Evolutionary conservation across 2,329 filamentous ascomycete genomes (phyloP), one percentile per base, ranked within the genome.

Genomic region (Ramularia endophylla): DNA sequence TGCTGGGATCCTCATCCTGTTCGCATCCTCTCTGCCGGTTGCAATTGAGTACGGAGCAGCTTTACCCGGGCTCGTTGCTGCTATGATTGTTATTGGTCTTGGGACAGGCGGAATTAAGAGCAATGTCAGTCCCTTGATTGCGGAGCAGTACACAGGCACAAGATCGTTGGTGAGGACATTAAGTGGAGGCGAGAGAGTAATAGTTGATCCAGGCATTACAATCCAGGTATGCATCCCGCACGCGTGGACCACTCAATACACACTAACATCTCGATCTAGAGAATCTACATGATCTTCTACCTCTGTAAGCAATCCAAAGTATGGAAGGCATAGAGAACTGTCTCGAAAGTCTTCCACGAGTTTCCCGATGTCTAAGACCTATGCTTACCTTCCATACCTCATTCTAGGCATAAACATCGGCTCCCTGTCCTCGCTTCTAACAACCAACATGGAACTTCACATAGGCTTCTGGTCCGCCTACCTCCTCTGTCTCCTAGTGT

Each of bases 91-190:
- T 53, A 75, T 87, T 58, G 83, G 83, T 15, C 59, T 85, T 17
- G 84, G 84, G 28, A 85, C 83, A 1, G 84, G 84, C 44, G 82
- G 85, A 55, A 87, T 88, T 75, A 89, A 88, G 70, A 75, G 81
- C 51, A 88, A 88, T 56, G 83, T 88, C 31, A 65, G 62, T 13
- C 68, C 69, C 1, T 47, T 72, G 30, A 67, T 71, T 34, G 69
- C 68, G 3, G 69, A 72, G 51, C 69, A 72, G 50, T 65, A 69
- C 27, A 58, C 54, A 9, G 41, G 45, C 18, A 49, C 44, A 8
- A 63, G 56, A 16, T 58, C 62, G 0, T 65, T 61, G 41, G 54
- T 71, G 31, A 64, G 60, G 43, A 57, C 52, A 2, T 40, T 65
- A 17, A 46, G 65, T 51, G 62, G 40, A 56, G 66, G 67, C 27